phyloP scores from a whole-genome alignment of 2,329 filamentous ascomycete species.

The Aspergillus novofumigatus region DNA sequence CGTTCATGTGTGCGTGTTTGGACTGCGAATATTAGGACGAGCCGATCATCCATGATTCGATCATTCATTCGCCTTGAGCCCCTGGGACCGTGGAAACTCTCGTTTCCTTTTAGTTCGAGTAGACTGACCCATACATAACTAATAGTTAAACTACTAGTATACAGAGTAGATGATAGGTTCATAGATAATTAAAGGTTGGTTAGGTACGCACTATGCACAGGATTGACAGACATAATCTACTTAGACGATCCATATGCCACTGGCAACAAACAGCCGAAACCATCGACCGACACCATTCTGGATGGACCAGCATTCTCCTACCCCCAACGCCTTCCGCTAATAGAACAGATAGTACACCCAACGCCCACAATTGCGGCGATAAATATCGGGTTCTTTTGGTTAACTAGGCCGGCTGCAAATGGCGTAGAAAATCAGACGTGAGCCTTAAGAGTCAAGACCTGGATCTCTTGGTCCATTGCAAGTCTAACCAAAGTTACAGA shows the following conservation, averaged over 20 bases:
- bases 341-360: not conserved
- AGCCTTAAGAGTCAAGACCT: not conserved
- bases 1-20: not conserved
- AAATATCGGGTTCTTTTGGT: not conserved
- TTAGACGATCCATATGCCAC: not conserved
- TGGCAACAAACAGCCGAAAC: constrained; percentile 1
- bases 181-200: not conserved
- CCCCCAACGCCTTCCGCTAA: not conserved
- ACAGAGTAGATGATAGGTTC: not conserved
- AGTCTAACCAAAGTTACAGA: too few species aligned
- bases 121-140: not conserved
- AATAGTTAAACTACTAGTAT: not conserved
- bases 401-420: not conserved
- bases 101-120: not conserved
- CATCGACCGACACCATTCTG: not conserved
- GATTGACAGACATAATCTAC: not conserved
- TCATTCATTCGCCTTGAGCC: constrained; percentile 3
- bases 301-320: not conserved
- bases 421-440: not conserved
- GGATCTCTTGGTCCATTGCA: not conserved
- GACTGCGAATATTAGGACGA: constrained; percentile 3
- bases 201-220: not conserved
- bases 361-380: not conserved
- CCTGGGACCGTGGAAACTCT: constrained; percentile 18
- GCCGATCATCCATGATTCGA: constrained; percentile 13